Base-by-base conservation (phyloP, 306 rosid genomes). In the Lagenaria siceraria region DNA sequence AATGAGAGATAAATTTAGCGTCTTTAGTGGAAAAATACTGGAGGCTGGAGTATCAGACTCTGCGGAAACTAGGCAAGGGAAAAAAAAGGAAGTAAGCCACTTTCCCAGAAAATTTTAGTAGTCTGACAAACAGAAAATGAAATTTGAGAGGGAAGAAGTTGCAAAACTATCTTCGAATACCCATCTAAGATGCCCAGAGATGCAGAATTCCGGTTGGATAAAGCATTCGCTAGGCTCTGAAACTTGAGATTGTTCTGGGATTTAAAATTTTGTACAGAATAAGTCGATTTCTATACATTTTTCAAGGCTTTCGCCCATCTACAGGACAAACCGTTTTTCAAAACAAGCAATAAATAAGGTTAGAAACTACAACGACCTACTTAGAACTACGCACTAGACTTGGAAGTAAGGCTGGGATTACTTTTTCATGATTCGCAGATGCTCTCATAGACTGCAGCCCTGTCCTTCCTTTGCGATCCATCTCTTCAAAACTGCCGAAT, bases 261-360 rank as follows among this genome's bases (percentile, higher is more conserved):
- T 52, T 68, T 78, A n/a, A 71, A 60, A 43, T 82, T 79, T 55
- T 36, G 22, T 38, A 70, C 59, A 31, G 7, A 69, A 66, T 53
- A 66, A 66, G 52, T 15, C 15, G 27, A 42, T 25, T 69, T 71
- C 24, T 51, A 18, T 9, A 18, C 11, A 49, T 15, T 72, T 72
- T 49, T 80, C 64, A 9, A 3, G 18, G 52, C 8, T 60, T 62
- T 60, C 42, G 17, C 75, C 75, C 68, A 40, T 75, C 65, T 15
- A 83, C 86, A 82, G 88, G 82, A 81, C 25, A 85, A 89, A 82
- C 84, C 88, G 89, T 83, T 90, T 89, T 82, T 84, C 82, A 77
- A 85, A 80, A 76, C 46, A 73, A 3, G 52, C 31, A 77, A 78
- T 42, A 22, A 78, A 81, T 58, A 79, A 72, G 38, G 61, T 55